Conservation (phyloP, 768 basidiomycete genomes). For the Pulveroboletus sp. region DNA sequence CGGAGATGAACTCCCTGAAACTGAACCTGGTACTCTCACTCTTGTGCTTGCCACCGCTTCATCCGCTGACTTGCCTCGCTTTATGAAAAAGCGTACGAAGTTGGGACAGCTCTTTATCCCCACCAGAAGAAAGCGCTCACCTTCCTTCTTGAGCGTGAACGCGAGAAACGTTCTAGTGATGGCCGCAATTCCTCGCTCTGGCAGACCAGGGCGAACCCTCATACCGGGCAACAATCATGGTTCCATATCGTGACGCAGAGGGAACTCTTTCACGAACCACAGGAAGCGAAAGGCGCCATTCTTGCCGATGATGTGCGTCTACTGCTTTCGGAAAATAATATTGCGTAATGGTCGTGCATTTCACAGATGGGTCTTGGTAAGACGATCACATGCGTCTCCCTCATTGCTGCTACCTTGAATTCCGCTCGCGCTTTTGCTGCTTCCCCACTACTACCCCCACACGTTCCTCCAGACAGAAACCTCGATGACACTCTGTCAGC, state of each 20-base stretch:
- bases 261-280: constrained; percentile 64
- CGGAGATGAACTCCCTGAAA: constrained; percentile 84
- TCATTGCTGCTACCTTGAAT: constrained; percentile 82
- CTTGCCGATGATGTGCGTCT: constrained; percentile 91
- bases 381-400: constrained; percentile 92
- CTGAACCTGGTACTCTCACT: constrained; percentile 69
- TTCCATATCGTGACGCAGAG: constrained; percentile 82
- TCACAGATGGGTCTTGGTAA: constrained; percentile 95
- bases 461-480: constrained; percentile 39
- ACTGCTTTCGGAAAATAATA: constrained; percentile 5
- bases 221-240: constrained; percentile 57
- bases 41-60: constrained; percentile 11
- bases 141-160: constrained; percentile 87
- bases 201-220: constrained; percentile 53
- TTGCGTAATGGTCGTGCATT: constrained; percentile 14
- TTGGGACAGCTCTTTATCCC: constrained; percentile 88
- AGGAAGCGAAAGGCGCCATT: constrained; percentile 82
- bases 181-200: constrained; percentile 72
- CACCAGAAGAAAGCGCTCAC: constrained; percentile 98
- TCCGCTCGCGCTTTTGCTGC: constrained; percentile 67
- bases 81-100: constrained; percentile 51
- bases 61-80: constrained; percentile 15
- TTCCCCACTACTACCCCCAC: constrained; percentile 46
- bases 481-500: constrained; percentile 37
- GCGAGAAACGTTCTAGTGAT: constrained; percentile 54